Percentiles rank a stretch among this genome's conserved stretches.
phyloP scores from a whole-genome alignment of 306 rosid species.

The Trifolium repens region DNA sequence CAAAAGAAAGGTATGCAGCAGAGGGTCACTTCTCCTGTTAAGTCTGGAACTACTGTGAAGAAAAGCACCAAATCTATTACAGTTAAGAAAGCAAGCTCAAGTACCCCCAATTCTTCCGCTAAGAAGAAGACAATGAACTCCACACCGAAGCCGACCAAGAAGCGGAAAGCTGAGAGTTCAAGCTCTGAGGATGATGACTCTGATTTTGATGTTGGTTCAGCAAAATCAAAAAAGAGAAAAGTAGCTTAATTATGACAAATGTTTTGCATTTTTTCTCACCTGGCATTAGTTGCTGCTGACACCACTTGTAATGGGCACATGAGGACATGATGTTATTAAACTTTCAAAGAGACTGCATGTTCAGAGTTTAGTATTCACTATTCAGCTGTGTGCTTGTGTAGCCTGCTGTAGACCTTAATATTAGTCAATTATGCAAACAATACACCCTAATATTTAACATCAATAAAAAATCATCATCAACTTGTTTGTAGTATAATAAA shows the following conservation, averaged over 20 bases:
- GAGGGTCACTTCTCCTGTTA: constrained; percentile 59
- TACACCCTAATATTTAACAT: neutral
- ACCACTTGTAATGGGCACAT: constrained; percentile 21
- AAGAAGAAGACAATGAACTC: constrained; percentile 50
- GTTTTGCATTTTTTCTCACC: neutral
- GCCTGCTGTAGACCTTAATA: neutral
- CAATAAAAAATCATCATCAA: too few species aligned
- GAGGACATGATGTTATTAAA: constrained; percentile 19
- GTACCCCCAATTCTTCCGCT: constrained; percentile 47
- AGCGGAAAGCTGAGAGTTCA: constrained; percentile 51
- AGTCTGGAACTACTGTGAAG: constrained; percentile 47
- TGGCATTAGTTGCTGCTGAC: constrained; percentile 16
- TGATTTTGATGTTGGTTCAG: constrained; percentile 51
- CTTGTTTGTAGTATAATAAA: too few species aligned
- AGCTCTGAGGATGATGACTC: constrained; percentile 60
- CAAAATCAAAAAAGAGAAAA: constrained; percentile 51
- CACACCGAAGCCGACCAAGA: constrained; percentile 57
- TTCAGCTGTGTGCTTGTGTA: constrained; percentile 6
- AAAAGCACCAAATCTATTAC: constrained; percentile 47
- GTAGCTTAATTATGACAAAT: constrained; percentile 42
- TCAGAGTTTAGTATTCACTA: neutral
- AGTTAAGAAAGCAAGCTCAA: constrained; percentile 51
- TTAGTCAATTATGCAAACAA: neutral
- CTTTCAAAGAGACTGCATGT: constrained; percentile 31
- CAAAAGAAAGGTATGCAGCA: constrained; percentile 57